phyloP scores from a whole-genome alignment of 352 stramenopile genomes.

The Phytophthora melonis region DNA sequence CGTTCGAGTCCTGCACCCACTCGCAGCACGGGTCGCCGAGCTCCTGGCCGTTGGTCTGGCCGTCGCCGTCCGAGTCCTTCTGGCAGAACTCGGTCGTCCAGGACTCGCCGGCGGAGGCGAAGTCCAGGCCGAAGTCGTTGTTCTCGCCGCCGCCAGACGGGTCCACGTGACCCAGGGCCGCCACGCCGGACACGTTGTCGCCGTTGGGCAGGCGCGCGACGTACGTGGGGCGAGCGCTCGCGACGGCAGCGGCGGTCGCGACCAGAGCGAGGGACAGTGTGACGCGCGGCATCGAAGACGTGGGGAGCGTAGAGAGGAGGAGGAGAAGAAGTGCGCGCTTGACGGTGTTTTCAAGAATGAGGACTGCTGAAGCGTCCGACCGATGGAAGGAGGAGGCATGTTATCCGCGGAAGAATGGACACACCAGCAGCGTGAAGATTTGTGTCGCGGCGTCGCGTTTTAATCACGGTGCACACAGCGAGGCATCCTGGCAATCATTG shows the following conservation, averaged over 20 bases:
- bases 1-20: constrained; percentile 50
- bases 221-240: constrained; percentile 37
- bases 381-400: constrained; percentile 6
- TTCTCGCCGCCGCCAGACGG: constrained; percentile 32
- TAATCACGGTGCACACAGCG: constrained; percentile 11
- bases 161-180: constrained; percentile 49
- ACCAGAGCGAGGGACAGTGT: constrained; percentile 30
- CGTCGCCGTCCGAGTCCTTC: constrained; percentile 80
- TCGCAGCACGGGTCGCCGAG: constrained; percentile 86
- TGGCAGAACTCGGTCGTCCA: constrained; percentile 66
- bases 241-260: constrained; percentile 19
- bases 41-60: constrained; percentile 86
- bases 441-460: constrained; percentile 23
- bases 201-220: constrained; percentile 43
- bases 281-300: constrained; percentile 15
- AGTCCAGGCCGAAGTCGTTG: constrained; percentile 59
- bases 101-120: constrained; percentile 24
- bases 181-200: constrained; percentile 37
- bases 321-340: constrained; percentile 1
- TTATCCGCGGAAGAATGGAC: background rate
- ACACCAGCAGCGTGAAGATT: background rate
- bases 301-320: background rate
- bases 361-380: background rate
- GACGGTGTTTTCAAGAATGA: constrained; percentile 18
- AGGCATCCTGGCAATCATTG: constrained; percentile 8